phyloP scores from a whole-genome alignment of 345 rosid genomes.

The Bruguiera gymnorhiza region DNA sequence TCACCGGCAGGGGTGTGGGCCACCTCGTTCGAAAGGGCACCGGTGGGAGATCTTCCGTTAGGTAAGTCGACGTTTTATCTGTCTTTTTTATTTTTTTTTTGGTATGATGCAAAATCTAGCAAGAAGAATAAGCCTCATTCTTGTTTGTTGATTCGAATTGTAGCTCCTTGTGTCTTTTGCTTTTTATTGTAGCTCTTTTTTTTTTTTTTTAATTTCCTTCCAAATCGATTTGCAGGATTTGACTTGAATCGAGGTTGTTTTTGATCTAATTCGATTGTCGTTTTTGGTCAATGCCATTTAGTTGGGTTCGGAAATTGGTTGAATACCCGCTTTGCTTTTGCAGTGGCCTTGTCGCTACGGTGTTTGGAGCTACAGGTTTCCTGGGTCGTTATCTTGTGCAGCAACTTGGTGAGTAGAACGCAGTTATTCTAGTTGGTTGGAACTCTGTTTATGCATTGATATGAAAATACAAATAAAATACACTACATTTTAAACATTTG shows the following conservation, averaged over 20 bases:
- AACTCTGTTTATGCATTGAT: background rate
- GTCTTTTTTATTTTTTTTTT: background rate
- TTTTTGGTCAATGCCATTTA: too few species aligned
- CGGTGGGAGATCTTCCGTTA: slow-evolving; percentile 98
- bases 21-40: slow-evolving; percentile 96
- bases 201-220: background rate
- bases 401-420: slow-evolving; percentile 74
- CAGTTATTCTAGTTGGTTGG: background rate
- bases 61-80: slow-evolving; percentile 38
- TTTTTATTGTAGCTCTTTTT: background rate
- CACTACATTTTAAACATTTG: background rate
- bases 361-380: slow-evolving; percentile 97
- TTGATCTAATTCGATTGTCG: too few species aligned
- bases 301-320: too few species aligned
- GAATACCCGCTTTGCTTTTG: background rate
- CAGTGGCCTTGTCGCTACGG: slow-evolving; percentile 95
- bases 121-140: background rate
- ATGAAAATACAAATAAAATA: background rate
- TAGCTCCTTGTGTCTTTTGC: background rate
- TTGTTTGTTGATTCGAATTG: background rate
- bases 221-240: too few species aligned
- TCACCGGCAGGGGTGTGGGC: slow-evolving; percentile 61
- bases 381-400: slow-evolving; percentile 98
- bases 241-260: too few species aligned
- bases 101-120: background rate